These are phyloP conservation scores for Akanthomyces lecanii DNA, from an alignment of 2,329 filamentous ascomycete genomes.

Conservation along the genomic window DNA sequence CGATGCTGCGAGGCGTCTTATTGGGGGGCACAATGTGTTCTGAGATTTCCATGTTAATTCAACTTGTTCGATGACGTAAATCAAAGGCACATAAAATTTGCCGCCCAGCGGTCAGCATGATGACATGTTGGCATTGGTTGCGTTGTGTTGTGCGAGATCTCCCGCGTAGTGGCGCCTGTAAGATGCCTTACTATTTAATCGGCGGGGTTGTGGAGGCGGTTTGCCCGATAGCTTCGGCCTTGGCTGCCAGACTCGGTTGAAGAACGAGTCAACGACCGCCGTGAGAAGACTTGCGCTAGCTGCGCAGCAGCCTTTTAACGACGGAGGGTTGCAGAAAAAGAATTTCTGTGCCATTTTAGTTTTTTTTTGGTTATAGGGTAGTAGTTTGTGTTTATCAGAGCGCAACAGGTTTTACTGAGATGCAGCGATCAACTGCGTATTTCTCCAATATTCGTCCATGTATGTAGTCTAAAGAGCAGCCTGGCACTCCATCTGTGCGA, in stretches of 20 bases:
- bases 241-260: too few relatives aligned
- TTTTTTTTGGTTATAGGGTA: background rate
- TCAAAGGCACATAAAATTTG: background rate
- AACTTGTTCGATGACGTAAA: background rate
- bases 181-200: too few relatives aligned
- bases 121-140: background rate
- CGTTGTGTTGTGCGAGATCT: too few relatives aligned
- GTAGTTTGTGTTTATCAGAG: background rate
- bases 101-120: background rate
- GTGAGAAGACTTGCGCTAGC: too few relatives aligned
- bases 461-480: background rate
- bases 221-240: too few relatives aligned
- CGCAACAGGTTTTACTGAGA: too few relatives aligned
- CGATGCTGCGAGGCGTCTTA: background rate
- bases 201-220: too few relatives aligned
- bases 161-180: too few relatives aligned
- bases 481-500: background rate
- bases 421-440: background rate
- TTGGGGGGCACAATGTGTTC: background rate
- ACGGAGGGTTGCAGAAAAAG: background rate
- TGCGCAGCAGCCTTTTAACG: background rate
- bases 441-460: conserved; percentile 11
- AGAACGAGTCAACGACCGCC: too few relatives aligned
- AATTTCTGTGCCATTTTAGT: too few relatives aligned
- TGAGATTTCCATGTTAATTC: background rate